Evolutionary conservation across 257 asterid genomes (phyloP), one percentile per base, ranked within the genome.

Genomic region (Nemophila menziesii): DNA sequence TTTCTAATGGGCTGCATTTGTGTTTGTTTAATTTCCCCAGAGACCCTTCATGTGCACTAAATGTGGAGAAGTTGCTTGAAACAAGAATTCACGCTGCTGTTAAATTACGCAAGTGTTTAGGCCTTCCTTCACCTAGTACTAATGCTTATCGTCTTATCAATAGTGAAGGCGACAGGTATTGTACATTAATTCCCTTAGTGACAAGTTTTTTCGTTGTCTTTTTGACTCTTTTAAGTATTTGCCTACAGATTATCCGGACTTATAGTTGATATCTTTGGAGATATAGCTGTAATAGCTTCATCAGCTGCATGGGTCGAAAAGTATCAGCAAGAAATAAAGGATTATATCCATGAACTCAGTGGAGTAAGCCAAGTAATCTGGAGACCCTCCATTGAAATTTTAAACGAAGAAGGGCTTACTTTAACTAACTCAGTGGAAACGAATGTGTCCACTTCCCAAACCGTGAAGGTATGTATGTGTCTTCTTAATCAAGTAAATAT

Each of bases 281-380:
- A 81, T 53, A 70, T 76, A 63, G 96, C 98, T 19, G 98, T 89
- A 50, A 53, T 89, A 49, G 98, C 94, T 44, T 89, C 98, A 52
- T 84, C 95, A 7, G 96, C 98, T 34, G 98, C 96, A 43, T 89
- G 94, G 96, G 92, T 84, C 55, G 96, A 89, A 68, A 89, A 70
- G 73, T 81, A 84, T 79, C 76, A 72, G 70, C 66, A 72, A 36
- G 74, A 72, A 26, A 81, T 84, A 65, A 74, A 58, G 57, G 68
- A 13, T 48, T 69, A 73, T 55, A 58, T 84, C 57, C 52, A 56
- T 54, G 68, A 56, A 66, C 53, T 69, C 48, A 60, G 46, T 44
- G 63, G 66, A 50, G 62, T 80, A 67, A 72, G 66, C 61, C 71
- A 71, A 54, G 64, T 80, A 55, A 72, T 82, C 33, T 89, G 98